These are phyloP conservation scores for Tetrastigma voinierianum DNA, from an alignment of 164 flowering plant species.

Conservation along the genomic window DNA sequence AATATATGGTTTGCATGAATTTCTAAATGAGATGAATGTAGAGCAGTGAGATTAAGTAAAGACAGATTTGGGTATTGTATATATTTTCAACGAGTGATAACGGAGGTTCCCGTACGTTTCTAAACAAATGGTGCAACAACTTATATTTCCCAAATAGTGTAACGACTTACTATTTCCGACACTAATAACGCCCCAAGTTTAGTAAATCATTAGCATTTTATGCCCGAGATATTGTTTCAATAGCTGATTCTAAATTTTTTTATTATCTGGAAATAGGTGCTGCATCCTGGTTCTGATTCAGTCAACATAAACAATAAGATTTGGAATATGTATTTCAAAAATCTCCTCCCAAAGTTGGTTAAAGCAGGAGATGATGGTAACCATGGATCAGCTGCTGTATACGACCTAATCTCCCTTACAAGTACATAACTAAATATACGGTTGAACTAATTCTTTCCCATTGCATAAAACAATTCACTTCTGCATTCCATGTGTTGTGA, in stretches of 20 bases:
- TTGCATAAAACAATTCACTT: not conserved
- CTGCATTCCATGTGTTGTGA: too few relatives aligned
- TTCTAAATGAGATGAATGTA: too few relatives aligned
- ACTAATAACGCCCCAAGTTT: too few relatives aligned
- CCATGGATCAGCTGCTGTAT: constrained; percentile 62
- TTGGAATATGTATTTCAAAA: constrained; percentile 63
- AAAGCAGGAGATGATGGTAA: constrained; percentile 72
- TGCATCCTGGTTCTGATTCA: constrained; percentile 55
- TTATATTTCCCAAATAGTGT: not conserved
- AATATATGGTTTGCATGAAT: too few relatives aligned
- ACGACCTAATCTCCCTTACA: constrained; percentile 76
- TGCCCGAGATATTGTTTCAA: not conserved
- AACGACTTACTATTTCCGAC: too few relatives aligned
- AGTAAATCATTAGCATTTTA: too few relatives aligned
- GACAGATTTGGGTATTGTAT: too few relatives aligned
- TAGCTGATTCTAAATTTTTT: constrained; percentile 5
- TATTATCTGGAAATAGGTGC: constrained; percentile 38
- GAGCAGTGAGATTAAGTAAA: too few relatives aligned
- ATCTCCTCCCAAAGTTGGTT: constrained; percentile 66
- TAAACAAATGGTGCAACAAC: not conserved
- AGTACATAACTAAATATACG: too few relatives aligned
- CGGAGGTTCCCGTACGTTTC: not conserved
- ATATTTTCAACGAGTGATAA: too few relatives aligned
- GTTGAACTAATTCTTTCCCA: not conserved
- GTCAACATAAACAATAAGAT: constrained; percentile 61